Base-by-base conservation (phyloP, 257 asterid species). In the Misopates orontium region DNA sequence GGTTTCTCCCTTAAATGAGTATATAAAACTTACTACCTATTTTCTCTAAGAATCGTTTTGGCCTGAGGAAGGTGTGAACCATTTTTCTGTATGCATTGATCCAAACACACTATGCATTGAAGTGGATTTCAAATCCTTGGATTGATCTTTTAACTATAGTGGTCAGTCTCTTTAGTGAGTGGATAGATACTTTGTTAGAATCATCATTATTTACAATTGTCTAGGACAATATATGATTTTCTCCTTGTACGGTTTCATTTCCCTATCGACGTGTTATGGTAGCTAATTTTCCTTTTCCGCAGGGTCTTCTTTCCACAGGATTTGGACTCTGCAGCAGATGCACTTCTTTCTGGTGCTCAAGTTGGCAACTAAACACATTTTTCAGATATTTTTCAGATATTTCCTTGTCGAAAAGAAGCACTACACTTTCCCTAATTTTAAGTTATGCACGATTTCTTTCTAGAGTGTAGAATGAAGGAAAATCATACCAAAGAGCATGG, bases 271-370 rank as follows among this genome's bases (percentile, higher is more conserved):
- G 5, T 45, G 21, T 51, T 22, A 25, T 25, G 55, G 28, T 70
- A 28, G 59, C 47, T 11, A 9, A 52, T 14, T 24, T 23, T 40
- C 56, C 32, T 40, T 59, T 18, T 80, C n/a, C n/a, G 48, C 81
- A 91, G 96, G 90, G 89, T 88, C 47, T 91, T 91, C 75, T 88
- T 91, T 72, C 96, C 98, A 1, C 95, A 84, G 45, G 98, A 91
- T 63, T 60, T 91, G 86, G 94, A 91, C 71, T 74, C 94, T 0
- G 91, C 85, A 67, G 96, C 95, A 13, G 98, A 88, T 62, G 95
- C 87, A 14, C 84, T 86, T 73, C 96, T 87, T 80, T 51, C 82
- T 64, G 74, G 77, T 67, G 81, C 73, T 70, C 75, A 56, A 16
- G 62, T 52, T 31, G 48, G 80, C 57, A n/a, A 19, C 20, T 82